A percentile compares a stretch with the other conserved stretches of the same genome.
These are phyloP conservation scores for Microbotryum saponariae DNA, from an alignment of 1,284 basidiomycete genomes.

Conservation along the genomic window DNA sequence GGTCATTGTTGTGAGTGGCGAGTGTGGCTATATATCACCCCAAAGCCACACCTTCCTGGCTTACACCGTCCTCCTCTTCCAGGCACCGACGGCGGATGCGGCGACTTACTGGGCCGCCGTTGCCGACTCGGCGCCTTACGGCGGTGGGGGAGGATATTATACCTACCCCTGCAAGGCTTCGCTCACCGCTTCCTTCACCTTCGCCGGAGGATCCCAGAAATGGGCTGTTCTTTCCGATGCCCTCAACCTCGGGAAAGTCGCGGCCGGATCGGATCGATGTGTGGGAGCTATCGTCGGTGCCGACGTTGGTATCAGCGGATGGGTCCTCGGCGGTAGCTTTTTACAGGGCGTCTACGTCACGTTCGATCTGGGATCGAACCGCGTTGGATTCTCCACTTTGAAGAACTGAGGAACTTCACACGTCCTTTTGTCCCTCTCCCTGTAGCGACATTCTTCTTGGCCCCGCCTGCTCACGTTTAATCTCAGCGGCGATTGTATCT, in stretches of 20 bases:
- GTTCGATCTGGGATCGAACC: slow-evolving; percentile 43
- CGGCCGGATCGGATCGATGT: slow-evolving; percentile 18
- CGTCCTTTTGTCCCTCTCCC: too few relatives aligned
- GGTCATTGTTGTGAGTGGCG: slow-evolving; percentile 40
- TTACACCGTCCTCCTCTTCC: background rate
- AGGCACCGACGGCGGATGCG: slow-evolving; percentile 38
- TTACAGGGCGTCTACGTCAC: slow-evolving; percentile 38
- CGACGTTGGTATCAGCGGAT: slow-evolving; percentile 39
- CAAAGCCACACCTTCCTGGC: background rate
- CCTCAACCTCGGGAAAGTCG: slow-evolving; percentile 32
- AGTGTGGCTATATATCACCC: too few relatives aligned
- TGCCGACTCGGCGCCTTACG: slow-evolving; percentile 43
- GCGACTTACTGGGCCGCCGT: slow-evolving; percentile 47
- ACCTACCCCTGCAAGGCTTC: slow-evolving; percentile 38
- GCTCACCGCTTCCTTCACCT: slow-evolving; percentile 37
- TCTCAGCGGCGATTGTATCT: too few relatives aligned
- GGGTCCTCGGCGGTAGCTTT: slow-evolving; percentile 43
- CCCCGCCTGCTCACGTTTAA: too few relatives aligned
- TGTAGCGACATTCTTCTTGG: too few relatives aligned
- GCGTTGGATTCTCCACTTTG: slow-evolving; percentile 41
- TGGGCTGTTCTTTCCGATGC: slow-evolving; percentile 20
- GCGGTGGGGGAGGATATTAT: slow-evolving; percentile 36
- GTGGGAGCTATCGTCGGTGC: slow-evolving; percentile 38
- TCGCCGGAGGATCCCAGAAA: slow-evolving; percentile 34
- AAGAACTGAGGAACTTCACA: too few relatives aligned